Evolutionary conservation across 495 filamentous ascomycete species (phyloP).

Genomic region (Aspergillus homomorphus): DNA sequence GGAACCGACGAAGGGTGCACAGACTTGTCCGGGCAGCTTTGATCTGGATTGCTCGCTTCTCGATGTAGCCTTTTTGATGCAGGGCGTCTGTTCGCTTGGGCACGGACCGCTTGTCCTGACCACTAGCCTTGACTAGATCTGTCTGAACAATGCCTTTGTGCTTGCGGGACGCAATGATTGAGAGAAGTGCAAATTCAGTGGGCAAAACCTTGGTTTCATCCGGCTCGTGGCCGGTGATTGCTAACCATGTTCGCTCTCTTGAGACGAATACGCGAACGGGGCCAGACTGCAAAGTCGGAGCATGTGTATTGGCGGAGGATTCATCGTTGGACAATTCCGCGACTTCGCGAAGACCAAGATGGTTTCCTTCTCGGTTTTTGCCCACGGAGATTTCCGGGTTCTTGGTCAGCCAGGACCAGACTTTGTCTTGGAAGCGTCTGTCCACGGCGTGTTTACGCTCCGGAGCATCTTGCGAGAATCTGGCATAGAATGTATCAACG

Average conservation of each 20-base stretch:
- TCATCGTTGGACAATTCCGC: conserved; percentile 24
- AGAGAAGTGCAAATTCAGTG: conserved; percentile 70
- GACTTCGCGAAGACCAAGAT: conserved; percentile 45
- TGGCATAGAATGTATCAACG: conserved; percentile 40
- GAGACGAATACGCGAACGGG: conserved; percentile 54
- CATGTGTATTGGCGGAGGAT: conserved; percentile 5
- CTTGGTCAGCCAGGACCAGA: conserved; percentile 55
- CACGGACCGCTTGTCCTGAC: conserved; percentile 87
- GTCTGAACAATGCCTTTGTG: conserved; percentile 73
- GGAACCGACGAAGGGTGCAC: conserved; percentile 61
- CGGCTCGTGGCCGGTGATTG: conserved; percentile 73
- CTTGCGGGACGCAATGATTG: conserved; percentile 73
- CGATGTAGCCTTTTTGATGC: conserved; percentile 76
- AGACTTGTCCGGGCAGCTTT: conserved; percentile 65
- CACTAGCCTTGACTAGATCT: conserved; percentile 68
- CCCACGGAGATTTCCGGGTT: conserved; percentile 54
- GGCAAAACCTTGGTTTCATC: conserved; percentile 65
- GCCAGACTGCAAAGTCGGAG: not conserved
- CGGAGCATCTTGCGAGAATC: conserved; percentile 18
- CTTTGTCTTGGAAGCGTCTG: conserved; percentile 47
- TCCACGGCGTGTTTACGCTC: conserved; percentile 38
- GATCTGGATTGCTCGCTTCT: conserved; percentile 67
- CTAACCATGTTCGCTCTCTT: conserved; percentile 69
- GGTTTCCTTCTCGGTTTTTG: conserved; percentile 37
- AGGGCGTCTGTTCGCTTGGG: conserved; percentile 76